These are phyloP conservation scores for Glycyrrhiza uralensis DNA, from an alignment of 306 rosid species.

Conservation along the genomic window DNA sequence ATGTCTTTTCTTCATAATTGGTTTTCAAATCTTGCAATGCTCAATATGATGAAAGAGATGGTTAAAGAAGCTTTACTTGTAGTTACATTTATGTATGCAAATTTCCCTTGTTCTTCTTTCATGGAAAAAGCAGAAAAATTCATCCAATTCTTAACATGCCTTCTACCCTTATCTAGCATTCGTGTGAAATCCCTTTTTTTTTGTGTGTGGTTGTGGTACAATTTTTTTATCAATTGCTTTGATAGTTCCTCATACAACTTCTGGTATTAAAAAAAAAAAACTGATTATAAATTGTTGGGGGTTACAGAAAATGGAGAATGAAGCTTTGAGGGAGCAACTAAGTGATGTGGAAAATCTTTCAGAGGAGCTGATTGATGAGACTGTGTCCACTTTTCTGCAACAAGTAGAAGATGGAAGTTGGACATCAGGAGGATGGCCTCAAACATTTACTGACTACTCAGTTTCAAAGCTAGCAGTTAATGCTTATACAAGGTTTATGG, in stretches of 20 bases:
- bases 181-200: too few relatives aligned
- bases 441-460: constrained; percentile 69
- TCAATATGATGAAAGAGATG: too few relatives aligned
- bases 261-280: not conserved
- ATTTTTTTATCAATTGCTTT: not conserved
- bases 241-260: not conserved
- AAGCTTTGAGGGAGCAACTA: constrained; percentile 55
- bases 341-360: constrained; percentile 46
- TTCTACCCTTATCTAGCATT: too few relatives aligned
- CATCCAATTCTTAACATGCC: too few relatives aligned
- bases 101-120: too few relatives aligned
- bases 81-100: too few relatives aligned
- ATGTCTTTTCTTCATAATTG: too few relatives aligned
- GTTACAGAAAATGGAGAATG: constrained; percentile 59
- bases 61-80: too few relatives aligned
- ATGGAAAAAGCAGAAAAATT: too few relatives aligned
- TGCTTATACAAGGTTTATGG: constrained; percentile 71
- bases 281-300: constrained; percentile 13
- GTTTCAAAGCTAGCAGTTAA: constrained; percentile 83
- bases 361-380: constrained; percentile 58
- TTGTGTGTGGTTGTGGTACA: not conserved
- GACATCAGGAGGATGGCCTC: constrained; percentile 85
- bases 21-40: too few relatives aligned
- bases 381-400: constrained; percentile 48
- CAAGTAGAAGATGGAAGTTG: constrained; percentile 82